Conservation (phyloP, 345 rosid genomes). For the Citrus hindsii region DNA sequence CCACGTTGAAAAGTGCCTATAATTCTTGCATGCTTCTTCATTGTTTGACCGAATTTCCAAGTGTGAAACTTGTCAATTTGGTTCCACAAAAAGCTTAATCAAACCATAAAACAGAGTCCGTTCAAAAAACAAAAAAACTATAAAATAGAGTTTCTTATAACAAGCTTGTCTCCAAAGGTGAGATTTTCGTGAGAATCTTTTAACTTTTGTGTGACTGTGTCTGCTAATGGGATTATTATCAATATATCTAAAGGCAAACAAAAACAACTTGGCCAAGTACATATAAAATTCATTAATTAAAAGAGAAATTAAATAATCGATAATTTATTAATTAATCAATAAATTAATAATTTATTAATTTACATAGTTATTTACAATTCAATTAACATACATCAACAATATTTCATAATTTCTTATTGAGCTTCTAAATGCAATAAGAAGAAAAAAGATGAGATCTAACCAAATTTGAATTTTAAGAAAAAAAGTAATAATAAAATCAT, state of each 20-base stretch:
- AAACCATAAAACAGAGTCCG: not conserved
- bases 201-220: conserved; percentile 7
- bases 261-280: not conserved
- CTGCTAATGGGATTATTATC: not conserved
- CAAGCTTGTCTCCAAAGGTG: conserved; percentile 9
- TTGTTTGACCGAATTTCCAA: conserved; percentile 16
- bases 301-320: too few relatives aligned
- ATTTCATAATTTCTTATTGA: too few relatives aligned
- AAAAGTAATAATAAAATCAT: too few relatives aligned
- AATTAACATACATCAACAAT: too few relatives aligned
- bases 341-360: too few relatives aligned
- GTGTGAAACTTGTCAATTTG: not conserved
- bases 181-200: conserved; percentile 1
- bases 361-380: too few relatives aligned
- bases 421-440: too few relatives aligned
- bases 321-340: too few relatives aligned
- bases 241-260: not conserved
- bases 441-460: too few relatives aligned
- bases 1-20: not conserved
- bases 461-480: too few relatives aligned
- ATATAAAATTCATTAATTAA: too few relatives aligned
- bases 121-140: not conserved
- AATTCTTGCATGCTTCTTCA: not conserved
- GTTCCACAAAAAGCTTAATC: not conserved
- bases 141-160: not conserved